Evolutionary conservation across 2,329 filamentous ascomycete genomes (phyloP).

Genomic region (Achaetomium macrosporum): DNA sequence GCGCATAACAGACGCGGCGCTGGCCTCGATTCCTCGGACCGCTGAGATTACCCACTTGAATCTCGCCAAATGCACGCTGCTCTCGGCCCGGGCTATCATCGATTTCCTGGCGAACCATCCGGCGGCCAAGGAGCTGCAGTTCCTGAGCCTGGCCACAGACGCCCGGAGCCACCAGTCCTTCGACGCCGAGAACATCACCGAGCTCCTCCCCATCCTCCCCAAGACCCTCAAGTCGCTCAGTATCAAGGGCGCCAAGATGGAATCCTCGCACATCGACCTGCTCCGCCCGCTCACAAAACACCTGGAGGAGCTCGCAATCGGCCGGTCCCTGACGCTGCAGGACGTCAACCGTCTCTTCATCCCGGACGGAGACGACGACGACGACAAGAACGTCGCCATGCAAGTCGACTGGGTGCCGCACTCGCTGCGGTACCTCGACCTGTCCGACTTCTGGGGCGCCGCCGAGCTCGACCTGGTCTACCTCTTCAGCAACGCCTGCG

Average conservation of each 20-base stretch:
- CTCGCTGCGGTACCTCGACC: slow-evolving; percentile 67
- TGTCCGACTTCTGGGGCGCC: slow-evolving; percentile 62
- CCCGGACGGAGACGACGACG: slow-evolving; percentile 37
- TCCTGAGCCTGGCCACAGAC: slow-evolving; percentile 68
- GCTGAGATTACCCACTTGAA: slow-evolving; percentile 73
- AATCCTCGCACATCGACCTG: slow-evolving; percentile 55
- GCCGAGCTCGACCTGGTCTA: slow-evolving; percentile 55
- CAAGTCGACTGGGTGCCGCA: slow-evolving; percentile 47
- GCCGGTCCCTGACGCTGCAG: slow-evolving; percentile 57
- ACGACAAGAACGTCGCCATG: slow-evolving; percentile 21
- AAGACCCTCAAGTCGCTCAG: slow-evolving; percentile 65
- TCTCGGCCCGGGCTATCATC: slow-evolving; percentile 61
- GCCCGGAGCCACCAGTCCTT: slow-evolving; percentile 67
- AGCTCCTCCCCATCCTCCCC: slow-evolving; percentile 61
- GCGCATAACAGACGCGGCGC: slow-evolving; percentile 64
- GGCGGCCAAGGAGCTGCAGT: slow-evolving; percentile 60
- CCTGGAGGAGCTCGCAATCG: slow-evolving; percentile 70
- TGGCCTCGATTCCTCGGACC: slow-evolving; percentile 64
- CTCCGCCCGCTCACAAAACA: slow-evolving; percentile 63
- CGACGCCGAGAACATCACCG: slow-evolving; percentile 57
- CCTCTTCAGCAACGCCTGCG: slow-evolving; percentile 44
- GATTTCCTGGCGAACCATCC: slow-evolving; percentile 67
- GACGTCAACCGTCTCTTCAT: slow-evolving; percentile 63
- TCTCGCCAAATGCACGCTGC: slow-evolving; percentile 65
- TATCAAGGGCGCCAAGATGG: slow-evolving; percentile 68